A percentile compares a stretch with the other conserved stretches of the same genome.
phyloP scores from a whole-genome alignment of 2,329 filamentous ascomycete genomes.

The Penicillium sp. region DNA sequence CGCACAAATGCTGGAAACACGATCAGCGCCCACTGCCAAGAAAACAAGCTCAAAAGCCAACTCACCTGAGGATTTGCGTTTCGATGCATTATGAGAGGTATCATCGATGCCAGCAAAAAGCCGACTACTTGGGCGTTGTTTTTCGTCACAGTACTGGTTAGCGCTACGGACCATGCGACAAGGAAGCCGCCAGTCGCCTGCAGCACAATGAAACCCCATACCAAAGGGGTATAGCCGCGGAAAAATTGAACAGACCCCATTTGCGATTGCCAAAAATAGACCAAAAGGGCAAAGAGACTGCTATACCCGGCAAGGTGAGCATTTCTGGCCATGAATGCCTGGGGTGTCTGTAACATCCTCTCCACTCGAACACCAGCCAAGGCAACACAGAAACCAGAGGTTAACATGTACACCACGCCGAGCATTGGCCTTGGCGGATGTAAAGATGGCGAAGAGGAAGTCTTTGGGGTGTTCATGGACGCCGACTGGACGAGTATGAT shows the following conservation, averaged over 20 bases:
- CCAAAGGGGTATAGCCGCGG: background rate
- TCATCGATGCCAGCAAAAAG: slow-evolving; percentile 1
- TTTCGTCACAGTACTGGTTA: slow-evolving; percentile 6
- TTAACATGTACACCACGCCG: background rate
- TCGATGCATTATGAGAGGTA: background rate
- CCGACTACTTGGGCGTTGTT: slow-evolving; percentile 3
- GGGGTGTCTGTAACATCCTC: background rate
- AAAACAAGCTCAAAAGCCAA: background rate
- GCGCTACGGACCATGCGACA: slow-evolving; percentile 1
- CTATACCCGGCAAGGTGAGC: background rate
- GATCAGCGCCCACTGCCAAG: background rate
- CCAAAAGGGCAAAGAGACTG: background rate
- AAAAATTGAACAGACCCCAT: background rate
- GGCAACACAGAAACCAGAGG: background rate
- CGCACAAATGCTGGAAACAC: background rate
- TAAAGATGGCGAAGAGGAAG: background rate
- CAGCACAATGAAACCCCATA: background rate
- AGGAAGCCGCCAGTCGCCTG: slow-evolving; percentile 1
- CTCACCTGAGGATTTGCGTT: background rate
- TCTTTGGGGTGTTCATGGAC: background rate
- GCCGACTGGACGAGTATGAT: background rate
- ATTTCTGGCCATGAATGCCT: background rate
- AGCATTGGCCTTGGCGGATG: background rate
- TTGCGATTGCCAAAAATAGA: background rate
- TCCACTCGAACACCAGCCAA: background rate